Evolutionary conservation across 495 filamentous ascomycete species (phyloP).

Genomic region (Ramalina intermedia): DNA sequence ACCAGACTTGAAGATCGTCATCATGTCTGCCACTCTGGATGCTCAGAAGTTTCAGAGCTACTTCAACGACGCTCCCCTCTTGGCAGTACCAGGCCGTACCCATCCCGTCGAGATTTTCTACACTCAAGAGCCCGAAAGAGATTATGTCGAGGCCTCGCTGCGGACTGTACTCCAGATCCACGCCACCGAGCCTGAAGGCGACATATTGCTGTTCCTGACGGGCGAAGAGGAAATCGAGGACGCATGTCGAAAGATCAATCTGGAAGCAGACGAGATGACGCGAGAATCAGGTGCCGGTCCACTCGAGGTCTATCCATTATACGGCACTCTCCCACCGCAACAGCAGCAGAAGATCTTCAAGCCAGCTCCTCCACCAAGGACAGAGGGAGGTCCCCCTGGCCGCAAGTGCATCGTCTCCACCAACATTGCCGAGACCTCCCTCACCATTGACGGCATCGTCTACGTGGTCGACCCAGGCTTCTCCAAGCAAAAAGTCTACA

Average conservation of each 20-base stretch:
- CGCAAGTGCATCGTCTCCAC: slow-evolving; percentile 93
- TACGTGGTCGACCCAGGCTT: slow-evolving; percentile 98
- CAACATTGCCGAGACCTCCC: slow-evolving; percentile 93
- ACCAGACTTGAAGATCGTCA: slow-evolving; percentile 84
- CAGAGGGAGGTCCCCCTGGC: slow-evolving; percentile 66
- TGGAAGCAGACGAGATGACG: slow-evolving; percentile 84
- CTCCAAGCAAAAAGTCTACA: slow-evolving; percentile 99
- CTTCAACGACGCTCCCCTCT: slow-evolving; percentile 83
- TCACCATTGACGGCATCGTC: slow-evolving; percentile 98
- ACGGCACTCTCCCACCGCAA: slow-evolving; percentile 78
- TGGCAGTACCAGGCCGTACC: slow-evolving; percentile 90
- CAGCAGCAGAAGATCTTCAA: slow-evolving; percentile 96
- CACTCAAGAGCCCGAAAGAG: slow-evolving; percentile 87
- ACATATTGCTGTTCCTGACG: slow-evolving; percentile 91
- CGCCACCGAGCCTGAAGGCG: slow-evolving; percentile 78
- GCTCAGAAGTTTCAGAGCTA: slow-evolving; percentile 98
- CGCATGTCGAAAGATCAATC: slow-evolving; percentile 73
- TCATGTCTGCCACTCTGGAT: slow-evolving; percentile 97
- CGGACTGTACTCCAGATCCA: slow-evolving; percentile 95
- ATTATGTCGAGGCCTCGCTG: slow-evolving; percentile 91
- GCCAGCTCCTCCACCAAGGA: slow-evolving; percentile 58
- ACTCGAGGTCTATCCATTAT: slow-evolving; percentile 80
- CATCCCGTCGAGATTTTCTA: slow-evolving; percentile 98
- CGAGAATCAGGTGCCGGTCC: slow-evolving; percentile 84
- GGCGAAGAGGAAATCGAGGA: slow-evolving; percentile 99